These are phyloP conservation scores for Nicotiana sylvestris DNA, from an alignment of 257 asterid genomes.

Conservation along the genomic window DNA sequence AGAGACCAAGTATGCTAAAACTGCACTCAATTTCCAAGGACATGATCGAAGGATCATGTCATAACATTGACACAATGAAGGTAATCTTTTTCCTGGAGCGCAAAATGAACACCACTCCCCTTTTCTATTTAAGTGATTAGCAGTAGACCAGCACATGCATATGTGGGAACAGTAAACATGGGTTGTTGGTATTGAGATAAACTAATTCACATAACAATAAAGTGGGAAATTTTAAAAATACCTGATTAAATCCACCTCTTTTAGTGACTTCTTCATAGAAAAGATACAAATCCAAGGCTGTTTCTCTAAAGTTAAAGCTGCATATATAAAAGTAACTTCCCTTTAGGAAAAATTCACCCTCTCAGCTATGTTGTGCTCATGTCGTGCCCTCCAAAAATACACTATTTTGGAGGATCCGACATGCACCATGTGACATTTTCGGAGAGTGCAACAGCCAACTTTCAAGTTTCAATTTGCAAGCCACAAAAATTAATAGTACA, in stretches of 20 bases:
- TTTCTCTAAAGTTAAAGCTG: constrained; percentile 59
- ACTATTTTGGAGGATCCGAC: no score
- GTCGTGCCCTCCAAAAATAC: no score
- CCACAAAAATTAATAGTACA: not conserved
- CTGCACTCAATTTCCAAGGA: not conserved
- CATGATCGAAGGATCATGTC: not conserved
- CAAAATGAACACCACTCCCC: no score
- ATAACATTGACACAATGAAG: no score
- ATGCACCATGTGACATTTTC: no score
- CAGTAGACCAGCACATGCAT: no score
- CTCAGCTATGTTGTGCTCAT: not conserved
- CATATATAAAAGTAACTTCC: constrained; percentile 3
- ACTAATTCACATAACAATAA: not conserved
- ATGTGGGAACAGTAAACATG: not conserved
- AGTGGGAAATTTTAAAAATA: not conserved
- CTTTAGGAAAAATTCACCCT: not conserved
- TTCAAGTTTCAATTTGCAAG: not conserved
- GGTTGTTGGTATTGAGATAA: not conserved
- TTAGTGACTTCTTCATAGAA: constrained; percentile 54
- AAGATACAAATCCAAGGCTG: constrained; percentile 52
- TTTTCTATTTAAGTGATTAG: no score
- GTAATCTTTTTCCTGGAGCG: no score
- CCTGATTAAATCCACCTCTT: constrained; percentile 70
- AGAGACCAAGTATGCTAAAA: not conserved
- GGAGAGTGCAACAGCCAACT: not conserved